Conservation (phyloP, 2,329 filamentous ascomycete genomes). For the Diaporthe sp. region DNA sequence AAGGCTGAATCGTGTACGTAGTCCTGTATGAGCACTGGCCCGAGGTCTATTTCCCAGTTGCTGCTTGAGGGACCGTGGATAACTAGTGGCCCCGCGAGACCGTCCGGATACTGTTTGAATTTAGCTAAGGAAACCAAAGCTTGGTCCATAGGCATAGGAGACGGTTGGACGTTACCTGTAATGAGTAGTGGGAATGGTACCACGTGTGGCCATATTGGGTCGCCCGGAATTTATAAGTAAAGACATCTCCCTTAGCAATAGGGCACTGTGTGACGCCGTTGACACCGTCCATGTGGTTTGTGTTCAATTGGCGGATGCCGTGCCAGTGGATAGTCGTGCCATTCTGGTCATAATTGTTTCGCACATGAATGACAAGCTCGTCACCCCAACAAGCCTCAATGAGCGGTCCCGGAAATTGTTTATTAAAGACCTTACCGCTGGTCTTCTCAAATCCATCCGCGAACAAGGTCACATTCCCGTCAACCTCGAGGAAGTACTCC, state of each 20-base stretch:
- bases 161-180: slow-evolving; percentile 51
- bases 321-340: slow-evolving; percentile 55
- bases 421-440: slow-evolving; percentile 45
- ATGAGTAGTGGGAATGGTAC: slow-evolving; percentile 56
- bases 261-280: slow-evolving; percentile 64
- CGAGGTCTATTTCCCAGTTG: slow-evolving; percentile 64
- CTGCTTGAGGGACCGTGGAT: slow-evolving; percentile 60
- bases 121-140: slow-evolving; percentile 45
- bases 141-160: slow-evolving; percentile 42
- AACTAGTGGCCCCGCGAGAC: slow-evolving; percentile 63
- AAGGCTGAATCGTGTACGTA: slow-evolving; percentile 56
- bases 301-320: slow-evolving; percentile 51
- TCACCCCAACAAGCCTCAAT: slow-evolving; percentile 51
- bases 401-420: slow-evolving; percentile 46
- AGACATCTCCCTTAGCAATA: slow-evolving; percentile 60
- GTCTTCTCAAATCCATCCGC: slow-evolving; percentile 41
- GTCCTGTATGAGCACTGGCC: slow-evolving; percentile 61
- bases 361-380: slow-evolving; percentile 47
- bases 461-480: slow-evolving; percentile 35
- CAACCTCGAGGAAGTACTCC: slow-evolving; percentile 40
- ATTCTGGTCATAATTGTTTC: slow-evolving; percentile 45
- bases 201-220: slow-evolving; percentile 55
- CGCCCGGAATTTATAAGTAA: slow-evolving; percentile 53
- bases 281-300: slow-evolving; percentile 52
- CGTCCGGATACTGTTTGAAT: slow-evolving; percentile 54